A percentile compares a stretch with the other conserved stretches of the same genome.
Conservation (phyloP, 129 eudicot species). For the Calendula officinalis region DNA sequence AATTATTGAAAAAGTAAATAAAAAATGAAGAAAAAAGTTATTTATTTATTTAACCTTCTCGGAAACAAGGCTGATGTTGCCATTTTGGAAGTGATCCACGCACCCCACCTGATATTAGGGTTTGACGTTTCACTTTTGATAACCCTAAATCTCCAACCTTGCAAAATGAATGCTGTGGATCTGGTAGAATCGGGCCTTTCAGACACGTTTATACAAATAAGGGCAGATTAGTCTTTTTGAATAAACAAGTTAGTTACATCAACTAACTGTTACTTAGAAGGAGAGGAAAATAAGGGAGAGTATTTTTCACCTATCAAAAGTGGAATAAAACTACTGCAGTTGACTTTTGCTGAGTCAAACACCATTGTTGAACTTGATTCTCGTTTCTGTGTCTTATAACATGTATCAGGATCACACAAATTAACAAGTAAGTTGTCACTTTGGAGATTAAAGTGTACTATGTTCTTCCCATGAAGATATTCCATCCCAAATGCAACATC, state of each 20-base stretch:
- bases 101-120: slow-evolving; percentile 59
- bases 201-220: too few relatives aligned
- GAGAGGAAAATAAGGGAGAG: too few relatives aligned
- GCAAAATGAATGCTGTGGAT: slow-evolving; percentile 89
- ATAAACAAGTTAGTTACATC: too few relatives aligned
- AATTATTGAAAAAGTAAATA: neutral
- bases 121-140: slow-evolving; percentile 73
- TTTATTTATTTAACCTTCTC: neutral
- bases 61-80: slow-evolving; percentile 37
- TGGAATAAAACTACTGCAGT: too few relatives aligned
- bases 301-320: too few relatives aligned
- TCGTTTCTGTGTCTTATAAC: too few relatives aligned
- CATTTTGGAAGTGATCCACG: slow-evolving; percentile 61
- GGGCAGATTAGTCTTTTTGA: too few relatives aligned
- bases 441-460: slow-evolving; percentile 85
- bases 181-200: too few relatives aligned
- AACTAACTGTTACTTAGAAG: too few relatives aligned
- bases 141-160: slow-evolving; percentile 99
- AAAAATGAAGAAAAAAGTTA: neutral
- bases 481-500: neutral
- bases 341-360: too few relatives aligned
- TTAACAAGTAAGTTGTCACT: slow-evolving; percentile 93
- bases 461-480: slow-evolving; percentile 9
- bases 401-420: slow-evolving; percentile 48
- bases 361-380: too few relatives aligned